Percentiles rank a stretch among this genome's conserved stretches.
Conservation (phyloP, 164 flowering plant species). For the Macadamia integrifolia region DNA sequence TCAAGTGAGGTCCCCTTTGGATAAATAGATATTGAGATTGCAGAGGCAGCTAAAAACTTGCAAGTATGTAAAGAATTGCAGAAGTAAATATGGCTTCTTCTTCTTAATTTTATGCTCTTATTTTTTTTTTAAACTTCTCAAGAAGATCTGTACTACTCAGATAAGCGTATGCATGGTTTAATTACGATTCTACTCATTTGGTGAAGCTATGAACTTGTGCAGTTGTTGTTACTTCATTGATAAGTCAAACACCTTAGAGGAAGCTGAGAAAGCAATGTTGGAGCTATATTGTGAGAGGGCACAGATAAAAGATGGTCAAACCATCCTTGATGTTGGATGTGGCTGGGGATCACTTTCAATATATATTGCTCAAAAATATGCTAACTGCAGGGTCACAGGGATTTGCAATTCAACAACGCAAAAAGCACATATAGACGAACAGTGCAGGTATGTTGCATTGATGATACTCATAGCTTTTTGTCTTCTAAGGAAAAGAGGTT, state of each 20-base stretch:
- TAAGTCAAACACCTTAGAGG: constrained; percentile 60
- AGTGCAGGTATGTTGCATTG: constrained; percentile 45
- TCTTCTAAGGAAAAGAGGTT: too few relatives aligned
- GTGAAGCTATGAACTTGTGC: constrained; percentile 19
- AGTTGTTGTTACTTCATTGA: constrained; percentile 81
- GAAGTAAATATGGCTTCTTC: too few relatives aligned
- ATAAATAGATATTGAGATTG: too few relatives aligned
- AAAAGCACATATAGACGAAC: constrained; percentile 70
- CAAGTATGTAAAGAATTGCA: too few relatives aligned
- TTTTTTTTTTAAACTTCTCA: not conserved
- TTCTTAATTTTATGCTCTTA: not conserved
- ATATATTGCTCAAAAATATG: constrained; percentile 73
- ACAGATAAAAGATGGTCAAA: constrained; percentile 76
- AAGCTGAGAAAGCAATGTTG: constrained; percentile 89
- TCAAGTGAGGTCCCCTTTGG: too few relatives aligned
- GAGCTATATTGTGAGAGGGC: constrained; percentile 84
- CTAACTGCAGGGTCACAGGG: constrained; percentile 70
- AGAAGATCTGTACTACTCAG: not conserved
- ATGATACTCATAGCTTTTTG: too few relatives aligned
- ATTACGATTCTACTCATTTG: too few relatives aligned
- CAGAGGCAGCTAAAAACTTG: too few relatives aligned
- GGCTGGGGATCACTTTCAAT: constrained; percentile 92
- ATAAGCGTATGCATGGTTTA: not conserved
- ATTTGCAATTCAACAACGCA: constrained; percentile 88
- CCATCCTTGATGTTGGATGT: constrained; percentile 93